Percentiles rank a stretch among this genome's conserved stretches.
phyloP scores from a whole-genome alignment of 306 rosid genomes.

The Malus sieversii region DNA sequence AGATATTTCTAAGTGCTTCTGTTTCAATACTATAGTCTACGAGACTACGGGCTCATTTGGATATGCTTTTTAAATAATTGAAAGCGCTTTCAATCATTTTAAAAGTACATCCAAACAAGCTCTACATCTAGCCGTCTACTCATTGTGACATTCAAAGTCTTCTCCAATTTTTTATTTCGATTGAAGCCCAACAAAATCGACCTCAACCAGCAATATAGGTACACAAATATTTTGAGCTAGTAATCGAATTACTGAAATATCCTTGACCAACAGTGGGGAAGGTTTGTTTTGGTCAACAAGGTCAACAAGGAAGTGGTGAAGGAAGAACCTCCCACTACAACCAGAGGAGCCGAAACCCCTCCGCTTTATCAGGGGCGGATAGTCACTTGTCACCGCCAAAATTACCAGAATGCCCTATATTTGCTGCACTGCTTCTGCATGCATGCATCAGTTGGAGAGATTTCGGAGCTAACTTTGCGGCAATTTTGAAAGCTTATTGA shows the following conservation, averaged over 20 bases:
- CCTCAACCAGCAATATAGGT: not conserved
- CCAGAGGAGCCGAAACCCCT: conserved; percentile 13
- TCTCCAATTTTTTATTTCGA: not conserved
- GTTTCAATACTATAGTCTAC: no score
- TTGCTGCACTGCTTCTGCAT: not conserved
- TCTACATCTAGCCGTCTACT: not conserved
- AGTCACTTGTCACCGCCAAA: not conserved
- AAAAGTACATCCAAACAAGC: no score
- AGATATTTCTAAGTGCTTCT: no score
- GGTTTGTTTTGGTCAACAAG: conserved; percentile 2
- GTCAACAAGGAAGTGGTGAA: not conserved
- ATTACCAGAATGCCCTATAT: not conserved
- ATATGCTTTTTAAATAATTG: no score
- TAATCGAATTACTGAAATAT: not conserved
- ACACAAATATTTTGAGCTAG: not conserved
- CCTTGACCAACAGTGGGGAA: not conserved
- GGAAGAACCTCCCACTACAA: not conserved
- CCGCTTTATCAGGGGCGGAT: conserved; percentile 7
- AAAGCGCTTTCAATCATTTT: no score
- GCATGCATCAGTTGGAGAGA: not conserved
- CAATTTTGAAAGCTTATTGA: not conserved
- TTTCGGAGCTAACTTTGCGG: not conserved
- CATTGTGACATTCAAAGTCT: not conserved
- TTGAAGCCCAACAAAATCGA: no score
- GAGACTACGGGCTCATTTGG: no score